These are phyloP conservation scores for Pelomyxa schiedti DNA, from an alignment of 78 protist genomes.

Conservation along the genomic window DNA sequence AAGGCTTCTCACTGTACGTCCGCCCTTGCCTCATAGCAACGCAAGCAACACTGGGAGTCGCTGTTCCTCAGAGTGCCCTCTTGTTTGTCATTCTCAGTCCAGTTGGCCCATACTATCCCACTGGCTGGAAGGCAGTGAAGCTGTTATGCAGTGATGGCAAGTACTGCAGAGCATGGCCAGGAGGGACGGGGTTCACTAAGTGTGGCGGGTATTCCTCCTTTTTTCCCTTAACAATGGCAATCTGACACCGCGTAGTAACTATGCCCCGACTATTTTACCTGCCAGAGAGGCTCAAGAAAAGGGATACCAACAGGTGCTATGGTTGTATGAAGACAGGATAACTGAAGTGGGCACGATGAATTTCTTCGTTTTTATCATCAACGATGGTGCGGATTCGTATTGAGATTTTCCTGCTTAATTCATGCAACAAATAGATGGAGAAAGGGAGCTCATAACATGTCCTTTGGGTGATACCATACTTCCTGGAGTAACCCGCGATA, in stretches of 20 bases:
- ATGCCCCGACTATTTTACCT: conserved; percentile 85
- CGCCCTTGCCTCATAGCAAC: conserved; percentile 92
- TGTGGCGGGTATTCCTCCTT: too few species aligned
- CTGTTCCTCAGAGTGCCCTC: conserved; percentile 22
- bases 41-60: conserved; percentile 44
- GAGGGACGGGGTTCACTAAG: conserved; percentile 67
- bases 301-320: conserved; percentile 90
- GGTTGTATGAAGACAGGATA: conserved; percentile 79
- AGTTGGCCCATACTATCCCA: conserved; percentile 93
- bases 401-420: too few species aligned
- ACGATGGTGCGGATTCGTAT: too few species aligned
- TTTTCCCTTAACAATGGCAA: too few species aligned
- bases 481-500: conserved; percentile 94
- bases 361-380: conserved; percentile 75
- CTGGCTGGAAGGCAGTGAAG: conserved; percentile 87
- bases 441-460: conserved; percentile 66
- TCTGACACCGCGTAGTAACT: too few species aligned
- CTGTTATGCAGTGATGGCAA: conserved; percentile 65
- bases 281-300: conserved; percentile 67
- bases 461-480: conserved; percentile 89
- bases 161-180: conserved; percentile 67
- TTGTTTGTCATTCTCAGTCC: conserved; percentile 79
- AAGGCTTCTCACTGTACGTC: conserved; percentile 90
- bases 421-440: too few species aligned
- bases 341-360: conserved; percentile 99